Evolutionary conservation across 495 filamentous ascomycete genomes (phyloP).

Genomic region (Staphylotrichum longicolle): DNA sequence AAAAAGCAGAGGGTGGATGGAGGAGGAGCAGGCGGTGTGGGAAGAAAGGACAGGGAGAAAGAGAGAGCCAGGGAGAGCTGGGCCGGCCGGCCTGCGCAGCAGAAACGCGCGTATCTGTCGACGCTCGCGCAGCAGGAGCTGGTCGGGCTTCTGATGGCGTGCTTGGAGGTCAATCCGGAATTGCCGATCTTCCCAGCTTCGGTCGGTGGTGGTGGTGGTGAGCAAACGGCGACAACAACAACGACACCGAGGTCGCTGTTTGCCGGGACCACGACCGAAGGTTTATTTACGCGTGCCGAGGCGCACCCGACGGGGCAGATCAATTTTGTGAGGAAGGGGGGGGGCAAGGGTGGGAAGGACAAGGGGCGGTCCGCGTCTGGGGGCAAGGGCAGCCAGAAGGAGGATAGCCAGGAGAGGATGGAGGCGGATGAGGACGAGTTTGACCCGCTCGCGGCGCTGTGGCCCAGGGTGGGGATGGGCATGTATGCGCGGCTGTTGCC

Average conservation of each 20-base stretch:
- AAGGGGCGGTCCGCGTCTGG: background rate
- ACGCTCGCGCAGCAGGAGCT: constrained; percentile 38
- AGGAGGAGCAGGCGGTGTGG: background rate
- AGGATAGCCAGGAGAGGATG: constrained; percentile 23
- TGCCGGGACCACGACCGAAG: constrained; percentile 35
- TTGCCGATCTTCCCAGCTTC: constrained; percentile 45
- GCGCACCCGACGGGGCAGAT: constrained; percentile 38
- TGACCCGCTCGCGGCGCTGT: constrained; percentile 55
- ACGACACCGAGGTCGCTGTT: constrained; percentile 29
- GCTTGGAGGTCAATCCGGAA: constrained; percentile 40
- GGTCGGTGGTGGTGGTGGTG: no score
- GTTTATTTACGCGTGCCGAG: constrained; percentile 42
- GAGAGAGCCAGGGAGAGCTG: constrained; percentile 36
- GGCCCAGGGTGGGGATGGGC: constrained; percentile 64
- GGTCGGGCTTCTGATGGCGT: constrained; percentile 32
- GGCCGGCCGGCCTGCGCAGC: constrained; percentile 38
- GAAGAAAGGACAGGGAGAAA: background rate
- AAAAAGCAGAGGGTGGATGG: no score
- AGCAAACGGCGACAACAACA: background rate
- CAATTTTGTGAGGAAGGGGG: constrained; percentile 40
- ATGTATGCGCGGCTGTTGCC: constrained; percentile 45
- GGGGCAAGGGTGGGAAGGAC: constrained; percentile 3
- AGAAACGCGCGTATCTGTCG: constrained; percentile 43
- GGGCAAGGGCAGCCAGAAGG: constrained; percentile 17
- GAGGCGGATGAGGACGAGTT: constrained; percentile 28